Conservation (phyloP, 176 grass and related monocot genomes). For the Rhynchospora pubera region DNA sequence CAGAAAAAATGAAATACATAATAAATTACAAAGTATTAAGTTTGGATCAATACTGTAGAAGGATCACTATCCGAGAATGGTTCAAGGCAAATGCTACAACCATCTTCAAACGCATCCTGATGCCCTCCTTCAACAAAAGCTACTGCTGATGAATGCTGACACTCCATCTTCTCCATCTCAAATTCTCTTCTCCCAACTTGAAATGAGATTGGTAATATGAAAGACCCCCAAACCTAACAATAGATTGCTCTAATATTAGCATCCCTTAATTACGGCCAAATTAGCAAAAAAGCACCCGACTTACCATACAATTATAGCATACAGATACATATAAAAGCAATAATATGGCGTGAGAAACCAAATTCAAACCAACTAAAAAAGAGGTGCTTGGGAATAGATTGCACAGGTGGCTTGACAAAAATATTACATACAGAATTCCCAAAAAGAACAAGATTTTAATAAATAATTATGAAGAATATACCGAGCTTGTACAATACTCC, state of each 20-base stretch:
- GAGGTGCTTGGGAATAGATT: neutral
- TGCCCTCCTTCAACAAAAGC: conserved; percentile 92
- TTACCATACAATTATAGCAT: conserved; percentile 6
- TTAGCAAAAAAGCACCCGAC: neutral
- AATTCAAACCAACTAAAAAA: neutral
- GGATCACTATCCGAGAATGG: conserved; percentile 74
- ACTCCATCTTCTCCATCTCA: conserved; percentile 61
- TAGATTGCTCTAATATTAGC: conserved; percentile 17
- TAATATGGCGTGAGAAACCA: neutral
- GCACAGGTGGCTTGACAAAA: neutral
- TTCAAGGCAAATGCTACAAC: conserved; percentile 92
- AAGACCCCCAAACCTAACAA: conserved; percentile 6
- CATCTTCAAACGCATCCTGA: conserved; percentile 93
- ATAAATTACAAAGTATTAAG: conserved; percentile 8
- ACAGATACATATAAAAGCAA: neutral
- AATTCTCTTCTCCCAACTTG: neutral
- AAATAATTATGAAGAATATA: conserved; percentile 1
- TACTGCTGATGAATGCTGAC: conserved; percentile 48
- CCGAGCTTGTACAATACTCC: conserved; percentile 12
- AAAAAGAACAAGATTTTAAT: conserved; percentile 11
- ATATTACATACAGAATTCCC: neutral
- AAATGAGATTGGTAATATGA: conserved; percentile 5
- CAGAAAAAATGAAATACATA: conserved; percentile 9
- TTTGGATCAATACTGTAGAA: conserved; percentile 45
- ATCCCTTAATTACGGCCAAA: neutral